Percentiles rank a stretch among this genome's conserved stretches.
phyloP scores from a whole-genome alignment of 129 eudicot species.

The Tagetes erecta region DNA sequence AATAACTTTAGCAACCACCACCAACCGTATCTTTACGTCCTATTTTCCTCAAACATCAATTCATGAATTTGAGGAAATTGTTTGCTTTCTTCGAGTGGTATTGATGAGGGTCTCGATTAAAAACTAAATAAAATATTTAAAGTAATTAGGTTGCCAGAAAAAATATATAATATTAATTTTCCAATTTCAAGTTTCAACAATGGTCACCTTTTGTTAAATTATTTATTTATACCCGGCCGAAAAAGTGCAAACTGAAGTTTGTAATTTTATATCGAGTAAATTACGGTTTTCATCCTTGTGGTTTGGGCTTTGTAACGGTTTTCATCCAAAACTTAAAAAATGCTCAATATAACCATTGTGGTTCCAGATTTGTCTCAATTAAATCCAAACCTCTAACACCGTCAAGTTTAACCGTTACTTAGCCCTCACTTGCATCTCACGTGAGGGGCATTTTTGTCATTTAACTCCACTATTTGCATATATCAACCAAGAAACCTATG shows the following conservation, averaged over 20 bases:
- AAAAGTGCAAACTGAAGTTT: conserved; percentile 18
- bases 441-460: too few species aligned
- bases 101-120: not conserved
- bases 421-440: too few species aligned
- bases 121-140: not conserved
- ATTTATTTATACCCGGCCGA: not conserved
- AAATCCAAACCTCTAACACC: too few species aligned
- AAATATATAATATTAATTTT: not conserved
- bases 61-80: conserved; percentile 1
- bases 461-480: too few species aligned
- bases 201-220: not conserved
- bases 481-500: too few species aligned
- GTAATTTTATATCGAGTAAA: not conserved
- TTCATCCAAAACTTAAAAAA: too few species aligned
- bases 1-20: not conserved
- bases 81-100: not conserved
- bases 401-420: too few species aligned
- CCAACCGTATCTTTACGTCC: not conserved
- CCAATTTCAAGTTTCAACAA: not conserved
- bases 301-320: too few species aligned
- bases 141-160: not conserved
- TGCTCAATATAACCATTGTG: too few species aligned
- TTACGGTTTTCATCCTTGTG: too few species aligned
- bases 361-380: too few species aligned
- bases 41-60: not conserved